Conservation (phyloP, 805 yeast species). For the Suhomyces prunicola region DNA sequence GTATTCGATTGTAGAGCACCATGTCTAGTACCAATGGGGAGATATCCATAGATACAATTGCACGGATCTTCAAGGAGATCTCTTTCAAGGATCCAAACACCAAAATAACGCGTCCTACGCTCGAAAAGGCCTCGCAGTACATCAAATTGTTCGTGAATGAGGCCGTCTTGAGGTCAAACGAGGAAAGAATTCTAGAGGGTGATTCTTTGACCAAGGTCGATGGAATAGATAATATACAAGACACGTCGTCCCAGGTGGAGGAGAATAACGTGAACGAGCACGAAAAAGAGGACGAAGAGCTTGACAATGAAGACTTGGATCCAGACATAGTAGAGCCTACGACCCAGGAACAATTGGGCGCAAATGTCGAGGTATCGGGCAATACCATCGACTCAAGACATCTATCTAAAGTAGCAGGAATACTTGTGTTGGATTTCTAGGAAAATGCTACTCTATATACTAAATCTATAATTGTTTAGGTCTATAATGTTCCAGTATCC, state of each 20-base stretch:
- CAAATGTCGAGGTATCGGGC: slow-evolving; percentile 13
- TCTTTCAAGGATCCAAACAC: slow-evolving; percentile 47
- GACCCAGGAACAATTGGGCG: slow-evolving; percentile 16
- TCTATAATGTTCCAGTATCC: slow-evolving; percentile 27
- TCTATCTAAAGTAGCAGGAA: slow-evolving; percentile 53
- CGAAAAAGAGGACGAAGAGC: slow-evolving; percentile 15
- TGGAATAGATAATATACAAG: slow-evolving; percentile 29
- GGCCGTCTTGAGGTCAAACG: slow-evolving; percentile 57
- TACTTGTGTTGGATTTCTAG: slow-evolving; percentile 54
- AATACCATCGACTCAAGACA: slow-evolving; percentile 52
- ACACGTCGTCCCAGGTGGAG: slow-evolving; percentile 2
- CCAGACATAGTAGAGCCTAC: slow-evolving; percentile 16
- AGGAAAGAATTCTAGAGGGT: slow-evolving; percentile 39
- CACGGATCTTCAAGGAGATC: slow-evolving; percentile 49
- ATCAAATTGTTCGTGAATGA: slow-evolving; percentile 55
- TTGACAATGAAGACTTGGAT: slow-evolving; percentile 7
- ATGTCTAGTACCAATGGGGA: background rate
- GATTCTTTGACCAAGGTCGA: slow-evolving; percentile 25
- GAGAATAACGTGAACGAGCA: slow-evolving; percentile 3
- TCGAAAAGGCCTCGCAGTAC: slow-evolving; percentile 53
- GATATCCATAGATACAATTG: slow-evolving; percentile 33
- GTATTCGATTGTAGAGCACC: background rate
- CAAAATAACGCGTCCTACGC: slow-evolving; percentile 45
- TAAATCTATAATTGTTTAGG: slow-evolving; percentile 7
- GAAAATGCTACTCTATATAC: background rate